Base-by-base conservation (phyloP, 495 filamentous ascomycete species). In the Penicillium pancosmium region DNA sequence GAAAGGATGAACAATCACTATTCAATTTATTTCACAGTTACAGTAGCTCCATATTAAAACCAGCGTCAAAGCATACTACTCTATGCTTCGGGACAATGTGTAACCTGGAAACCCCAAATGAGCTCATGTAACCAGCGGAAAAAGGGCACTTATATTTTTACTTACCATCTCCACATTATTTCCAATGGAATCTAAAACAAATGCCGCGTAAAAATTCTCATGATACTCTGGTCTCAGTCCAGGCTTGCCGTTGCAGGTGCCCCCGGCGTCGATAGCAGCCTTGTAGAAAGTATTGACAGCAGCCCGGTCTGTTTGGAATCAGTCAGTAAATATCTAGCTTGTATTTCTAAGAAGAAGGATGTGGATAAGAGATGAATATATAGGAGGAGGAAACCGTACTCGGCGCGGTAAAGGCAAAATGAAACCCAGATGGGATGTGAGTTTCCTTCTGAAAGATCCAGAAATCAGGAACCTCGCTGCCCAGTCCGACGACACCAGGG, bases 111-210 rank as follows among this genome's bases (percentile, higher is more conserved):
- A 21, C 25, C 25, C 25, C 3, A 27, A 7, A 27, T 27, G 25
- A 27, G 25, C 25, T 7, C 4, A 7, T 4, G 6, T 5, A 7
- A 27, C 5, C 19, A 21, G 25, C 25, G 25, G 25, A 27, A 27
- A 7, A 2, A 27, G 0, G 1, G 25, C 5, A 27, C 25, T 7
- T 40, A 21, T 57, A n/a, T n/a, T n/a, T n/a, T n/a, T n/a, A 62
- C 69, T 71, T 33, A 79, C 70, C 53, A 71, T 68, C 70, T 84
- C 80, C 23, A 83, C 66, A 57, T 83, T 83, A 52, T 83, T 82
- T 1, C 82, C 82, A 33, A 73, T 59, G 1, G 78, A 75, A 72
- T 85, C 82, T 19, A 77, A 48, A 31, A 84, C 70, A 68, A 78
- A 84, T 5, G 80, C 78, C 2, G 67, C 80, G 62, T 79, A 82